Evolutionary conservation across 2,329 filamentous ascomycete genomes (phyloP), one percentile per base, ranked within the genome.

Genomic region (Tolypocladium paradoxum): DNA sequence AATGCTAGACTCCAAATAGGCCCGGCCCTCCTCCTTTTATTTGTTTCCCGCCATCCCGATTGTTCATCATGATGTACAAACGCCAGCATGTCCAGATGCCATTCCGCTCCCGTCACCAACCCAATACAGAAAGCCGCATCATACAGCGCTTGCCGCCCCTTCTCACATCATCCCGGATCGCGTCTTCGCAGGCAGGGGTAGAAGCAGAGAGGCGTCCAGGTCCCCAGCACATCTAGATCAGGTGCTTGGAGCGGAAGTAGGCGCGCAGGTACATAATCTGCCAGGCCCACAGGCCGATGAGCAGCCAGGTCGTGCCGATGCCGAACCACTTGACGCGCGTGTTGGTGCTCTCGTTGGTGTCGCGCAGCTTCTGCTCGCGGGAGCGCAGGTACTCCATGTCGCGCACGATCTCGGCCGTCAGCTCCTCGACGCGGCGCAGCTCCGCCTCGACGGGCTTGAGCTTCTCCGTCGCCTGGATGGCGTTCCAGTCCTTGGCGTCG

Each of bases 331-430:
- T 99, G 65, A 99, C 93, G 55, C 93, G 83, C 74, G 88, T 93
- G 75, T 99, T 99, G 60, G 93, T 99, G 78, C 92, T 97, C 85
- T 99, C 93, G 73, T 99, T 99, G 62, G 93, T 99, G 75, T 99
- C 92, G 69, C 93, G 81, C 63, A 99, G 81, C 77, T 90, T 95
- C 81, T 96, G 90, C 78, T 99, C 93, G 63, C 93, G 83, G 38
- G 72, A 64, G 60, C 93, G 83, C 63, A 99, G 82, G 74, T 97
- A 99, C 60, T 97, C 92, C 92, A 99, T 95, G 79, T 97, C 92
- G 58, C 73, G 73, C 49, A 96, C 92, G 58, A 97, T 84, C 75
- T 97, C 92, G 60, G 77, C 79, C 38, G 95, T 87, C 67, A 92
- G 80, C 74, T 96, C 93, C 70, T 96, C 90, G 65, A 97, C 88